Conservation (phyloP, 2,329 filamentous ascomycete species). For the Alternaria longipes region DNA sequence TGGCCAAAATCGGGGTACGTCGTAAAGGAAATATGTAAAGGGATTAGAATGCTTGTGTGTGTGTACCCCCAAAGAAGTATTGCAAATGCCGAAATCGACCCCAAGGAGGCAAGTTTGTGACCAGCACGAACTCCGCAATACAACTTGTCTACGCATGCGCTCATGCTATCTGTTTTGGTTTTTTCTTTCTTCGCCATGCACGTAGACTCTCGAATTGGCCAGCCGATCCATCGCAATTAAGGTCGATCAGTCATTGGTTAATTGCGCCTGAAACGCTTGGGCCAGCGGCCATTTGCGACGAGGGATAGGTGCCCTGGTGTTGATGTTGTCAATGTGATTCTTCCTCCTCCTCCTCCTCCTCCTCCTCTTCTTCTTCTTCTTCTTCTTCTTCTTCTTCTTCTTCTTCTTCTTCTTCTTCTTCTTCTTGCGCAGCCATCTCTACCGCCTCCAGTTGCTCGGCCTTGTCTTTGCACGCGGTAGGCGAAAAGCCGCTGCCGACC, state of each 20-base stretch:
- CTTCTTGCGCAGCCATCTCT: constrained; percentile 37
- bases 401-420: no score
- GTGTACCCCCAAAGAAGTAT: constrained; percentile 23
- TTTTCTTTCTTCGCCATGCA: constrained; percentile 31
- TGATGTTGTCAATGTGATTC: constrained; percentile 27
- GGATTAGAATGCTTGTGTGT: constrained; percentile 42
- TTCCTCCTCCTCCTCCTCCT: constrained; percentile 32
- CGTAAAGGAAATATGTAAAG: constrained; percentile 31
- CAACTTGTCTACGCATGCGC: constrained; percentile 7
- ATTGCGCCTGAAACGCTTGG: constrained; percentile 43
- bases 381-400: no score
- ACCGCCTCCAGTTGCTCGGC: constrained; percentile 66
- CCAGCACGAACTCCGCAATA: constrained; percentile 43
- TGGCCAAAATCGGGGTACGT: constrained; percentile 40
- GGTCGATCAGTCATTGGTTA: constrained; percentile 50
- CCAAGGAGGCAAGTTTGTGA: constrained; percentile 27
- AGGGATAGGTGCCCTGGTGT: constrained; percentile 43
- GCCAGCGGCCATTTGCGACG: constrained; percentile 42
- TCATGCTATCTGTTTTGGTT: constrained; percentile 14
- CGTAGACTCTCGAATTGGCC: constrained; percentile 38
- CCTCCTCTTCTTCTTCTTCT: no score
- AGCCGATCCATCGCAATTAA: constrained; percentile 19
- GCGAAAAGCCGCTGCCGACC: constrained; percentile 88
- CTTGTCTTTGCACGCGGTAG: constrained; percentile 85
- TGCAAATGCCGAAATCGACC: constrained; percentile 11